Base-by-base conservation (phyloP, 805 yeast species). In the Blastobotrys muscicola region DNA sequence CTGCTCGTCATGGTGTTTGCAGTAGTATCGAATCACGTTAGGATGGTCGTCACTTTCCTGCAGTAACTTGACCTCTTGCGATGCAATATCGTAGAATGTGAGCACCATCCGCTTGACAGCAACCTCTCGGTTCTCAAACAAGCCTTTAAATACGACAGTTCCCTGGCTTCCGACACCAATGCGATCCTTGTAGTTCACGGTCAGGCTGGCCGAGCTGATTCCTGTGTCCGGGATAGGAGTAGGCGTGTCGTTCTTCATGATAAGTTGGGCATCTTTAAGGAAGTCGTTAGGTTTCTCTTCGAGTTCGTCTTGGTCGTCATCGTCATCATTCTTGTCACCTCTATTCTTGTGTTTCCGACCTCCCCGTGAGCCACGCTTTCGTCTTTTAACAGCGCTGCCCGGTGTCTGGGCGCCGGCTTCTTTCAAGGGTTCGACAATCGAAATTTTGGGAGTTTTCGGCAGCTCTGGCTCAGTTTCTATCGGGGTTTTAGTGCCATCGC, bases 1-100 rank as follows among this genome's bases (percentile, higher is more conserved):
- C 56, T 82, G 77, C 47, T 86, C 95, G 36, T 84, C 81, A 29
- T 84, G 79, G 58, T 90, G 94, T n/a, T 94, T 86, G 63, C 96
- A 90, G 58, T 78, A 92, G 60, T 92, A 92, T 44, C 97, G 67
- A 4, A 92, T 78, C 15, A 92, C 97, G 58, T 92, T 92, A 2
- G 96, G 92, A 62, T 90, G 97, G 59, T 87, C 95, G 55, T 92
- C 98, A 65, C 95, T 85, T 59, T 90, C 97, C 46, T 90, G 94
- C 30, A 90, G 65, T 10, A 90, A 62, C 20, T 80, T 74, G 9
- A 92, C 94, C 57, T 90, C 98, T 53, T 85, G 95, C 7, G 86
- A 80, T 1, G 97, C 97, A 45, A 90, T 77, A 56, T 92, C 97
- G 61, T 84, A 90, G 57, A 89, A 92, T 58, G 89, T 96, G 32